Conservation (phyloP, 495 filamentous ascomycete genomes). For the Lepidopterella palustris region DNA sequence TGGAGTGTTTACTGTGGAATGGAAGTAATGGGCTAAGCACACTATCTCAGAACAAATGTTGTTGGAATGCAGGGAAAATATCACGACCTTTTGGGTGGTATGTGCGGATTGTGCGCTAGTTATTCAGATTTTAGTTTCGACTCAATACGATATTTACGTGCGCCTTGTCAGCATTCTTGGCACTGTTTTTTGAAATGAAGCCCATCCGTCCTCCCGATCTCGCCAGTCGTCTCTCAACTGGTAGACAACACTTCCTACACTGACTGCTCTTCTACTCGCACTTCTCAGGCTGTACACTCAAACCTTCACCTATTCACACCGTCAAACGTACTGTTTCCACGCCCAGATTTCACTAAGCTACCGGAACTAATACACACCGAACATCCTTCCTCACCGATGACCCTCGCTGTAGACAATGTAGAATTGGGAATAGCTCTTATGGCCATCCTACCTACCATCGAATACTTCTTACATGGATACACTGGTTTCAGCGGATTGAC, state of each 20-base stretch:
- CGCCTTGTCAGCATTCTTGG: background rate
- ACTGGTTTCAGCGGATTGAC: too few relatives aligned
- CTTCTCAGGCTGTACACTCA: background rate
- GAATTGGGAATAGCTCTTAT: background rate
- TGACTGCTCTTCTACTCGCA: background rate
- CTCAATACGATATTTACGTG: background rate
- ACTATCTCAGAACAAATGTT: conserved; percentile 74
- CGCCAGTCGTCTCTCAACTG: background rate
- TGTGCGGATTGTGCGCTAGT: background rate
- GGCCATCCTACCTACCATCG: background rate
- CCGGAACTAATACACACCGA: background rate
- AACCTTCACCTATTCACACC: background rate
- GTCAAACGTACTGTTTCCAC: background rate
- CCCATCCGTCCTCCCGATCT: background rate
- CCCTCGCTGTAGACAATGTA: background rate
- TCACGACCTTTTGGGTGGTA: background rate
- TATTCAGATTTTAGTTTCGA: background rate
- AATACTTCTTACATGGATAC: background rate
- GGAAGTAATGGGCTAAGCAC: too few relatives aligned
- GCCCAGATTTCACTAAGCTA: background rate
- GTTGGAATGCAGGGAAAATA: background rate
- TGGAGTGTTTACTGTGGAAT: too few relatives aligned
- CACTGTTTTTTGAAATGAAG: background rate
- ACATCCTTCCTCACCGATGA: background rate
- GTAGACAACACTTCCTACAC: background rate